Evolutionary conservation across 495 filamentous ascomycete species (phyloP), one percentile per base, ranked within the genome.

Genomic region (Tuber microsphaerosporum): DNA sequence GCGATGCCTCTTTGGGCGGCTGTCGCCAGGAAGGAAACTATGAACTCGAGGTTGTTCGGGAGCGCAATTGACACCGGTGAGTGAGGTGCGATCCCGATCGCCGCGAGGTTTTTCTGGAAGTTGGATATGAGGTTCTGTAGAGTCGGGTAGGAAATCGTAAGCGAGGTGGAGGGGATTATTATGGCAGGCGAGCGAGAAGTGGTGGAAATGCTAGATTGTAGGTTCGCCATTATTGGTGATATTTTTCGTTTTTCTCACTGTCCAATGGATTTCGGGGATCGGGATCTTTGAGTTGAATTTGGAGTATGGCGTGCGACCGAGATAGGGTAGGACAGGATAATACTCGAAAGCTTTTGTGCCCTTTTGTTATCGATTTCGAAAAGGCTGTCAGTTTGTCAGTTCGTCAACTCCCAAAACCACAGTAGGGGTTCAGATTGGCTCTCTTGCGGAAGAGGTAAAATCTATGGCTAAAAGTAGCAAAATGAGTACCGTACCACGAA

Each of bases 1-100:
- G 92, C 92, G 77, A 93, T 91, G 41, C 86, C 90, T 75, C 92
- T 88, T 85, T 94, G 92, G 88, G 89, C 91, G 10, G 91, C 88
- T 22, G 89, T 86, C 22, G 92, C 92, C 37, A 95, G 87, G 85
- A 95, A 95, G 2, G 91, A 88, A 74, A 94, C 88, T 79, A 94
- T 89, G 84, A 94, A 94, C 84, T 92, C 91, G 81, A 92, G 92
- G 42, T 90, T 91, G 84, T 94, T 94, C 42, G 90, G 88, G 26
- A 92, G 87, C 2, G 91, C 89, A 75, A 94, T 92, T 34, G 91
- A 93, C 65, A 94, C 91, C 39, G 92, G 89, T 17, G 88, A 86
- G 68, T 87, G 85, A 56, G 88, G 85, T 68, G 86, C 83, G 72
- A 94, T 88, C 69, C 92, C 92, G 73, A 93, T 85, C 56, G 85